phyloP scores from a whole-genome alignment of 1,139 yeast genomes.

The Candida gigantensis region DNA sequence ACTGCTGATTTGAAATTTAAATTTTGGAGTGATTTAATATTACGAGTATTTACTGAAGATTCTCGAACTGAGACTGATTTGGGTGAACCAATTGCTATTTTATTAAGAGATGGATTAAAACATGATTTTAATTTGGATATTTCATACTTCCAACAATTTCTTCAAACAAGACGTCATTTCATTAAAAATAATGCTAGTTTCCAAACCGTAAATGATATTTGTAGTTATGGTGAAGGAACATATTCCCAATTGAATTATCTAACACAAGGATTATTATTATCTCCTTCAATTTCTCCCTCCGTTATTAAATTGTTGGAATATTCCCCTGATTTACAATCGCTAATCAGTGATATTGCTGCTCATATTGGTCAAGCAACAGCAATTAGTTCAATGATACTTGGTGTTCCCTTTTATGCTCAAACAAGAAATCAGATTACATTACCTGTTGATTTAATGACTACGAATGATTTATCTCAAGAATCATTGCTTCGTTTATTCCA shows the following conservation, averaged over 20 bases:
- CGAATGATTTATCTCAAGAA: conserved; percentile 64
- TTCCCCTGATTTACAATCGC: conserved; percentile 42
- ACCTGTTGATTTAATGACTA: conserved; percentile 64
- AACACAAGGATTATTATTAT: conserved; percentile 60
- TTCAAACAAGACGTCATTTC: conserved; percentile 61
- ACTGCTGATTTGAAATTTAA: conserved; percentile 57
- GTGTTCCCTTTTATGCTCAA: conserved; percentile 58
- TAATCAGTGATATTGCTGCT: conserved; percentile 65
- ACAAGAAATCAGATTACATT: conserved; percentile 53
- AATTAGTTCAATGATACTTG: conserved; percentile 65
- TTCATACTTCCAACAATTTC: conserved; percentile 57
- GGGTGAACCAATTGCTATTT: conserved; percentile 68
- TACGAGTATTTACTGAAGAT: conserved; percentile 38
- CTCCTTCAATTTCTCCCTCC: conserved; percentile 61
- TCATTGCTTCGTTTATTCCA: conserved; percentile 51
- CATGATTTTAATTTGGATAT: conserved; percentile 55
- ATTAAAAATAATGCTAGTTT: conserved; percentile 47
- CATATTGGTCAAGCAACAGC: conserved; percentile 85
- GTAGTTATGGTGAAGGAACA: conserved; percentile 81
- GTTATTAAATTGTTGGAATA: conserved; percentile 51
- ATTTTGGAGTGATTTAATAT: conserved; percentile 60
- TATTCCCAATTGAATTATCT: conserved; percentile 73
- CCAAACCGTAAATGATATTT: conserved; percentile 55
- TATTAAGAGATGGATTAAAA: conserved; percentile 51
- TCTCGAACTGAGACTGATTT: conserved; percentile 39